phyloP scores from a whole-genome alignment of 1,284 basidiomycete species.

The Exobasidium rhododendri region DNA sequence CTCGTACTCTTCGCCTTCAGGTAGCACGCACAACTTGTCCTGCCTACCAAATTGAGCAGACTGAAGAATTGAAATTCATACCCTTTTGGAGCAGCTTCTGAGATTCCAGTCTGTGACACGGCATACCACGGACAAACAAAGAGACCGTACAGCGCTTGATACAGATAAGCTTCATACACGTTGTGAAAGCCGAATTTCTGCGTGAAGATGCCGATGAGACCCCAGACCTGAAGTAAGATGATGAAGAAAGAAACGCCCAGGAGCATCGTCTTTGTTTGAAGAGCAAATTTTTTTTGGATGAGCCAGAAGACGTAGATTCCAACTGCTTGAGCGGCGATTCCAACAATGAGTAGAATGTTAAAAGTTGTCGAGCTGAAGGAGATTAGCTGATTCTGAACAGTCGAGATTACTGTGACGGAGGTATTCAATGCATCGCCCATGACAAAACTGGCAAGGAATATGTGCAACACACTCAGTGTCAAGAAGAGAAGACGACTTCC shows the following conservation, averaged over 20 bases:
- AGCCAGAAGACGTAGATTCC: conserved; percentile 70
- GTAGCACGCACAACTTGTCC: conserved; percentile 17
- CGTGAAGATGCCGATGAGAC: conserved; percentile 81
- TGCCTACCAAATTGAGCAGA: conserved; percentile 67
- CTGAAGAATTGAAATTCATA: conserved; percentile 68
- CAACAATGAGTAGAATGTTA: conserved; percentile 71
- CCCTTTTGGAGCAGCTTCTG: conserved; percentile 69
- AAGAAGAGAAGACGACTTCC: too few relatives aligned
- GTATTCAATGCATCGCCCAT: conserved; percentile 73
- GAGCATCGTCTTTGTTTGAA: conserved; percentile 65
- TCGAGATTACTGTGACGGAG: conserved; percentile 74
- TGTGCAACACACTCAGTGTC: too few relatives aligned
- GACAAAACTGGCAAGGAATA: conserved; percentile 60
- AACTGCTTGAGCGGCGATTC: conserved; percentile 69
- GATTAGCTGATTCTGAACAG: conserved; percentile 75
- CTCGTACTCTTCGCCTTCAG: too few relatives aligned
- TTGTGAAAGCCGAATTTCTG: conserved; percentile 62
- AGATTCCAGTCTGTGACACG: conserved; percentile 79
- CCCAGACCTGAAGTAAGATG: conserved; percentile 76
- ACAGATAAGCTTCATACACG: conserved; percentile 20
- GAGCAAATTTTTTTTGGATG: conserved; percentile 71
- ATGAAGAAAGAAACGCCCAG: conserved; percentile 72
- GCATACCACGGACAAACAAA: conserved; percentile 85
- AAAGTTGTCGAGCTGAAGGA: conserved; percentile 67
- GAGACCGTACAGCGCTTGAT: conserved; percentile 21